Conservation (phyloP, 352 stramenopile genomes). For the Phytophthora cactorum region DNA sequence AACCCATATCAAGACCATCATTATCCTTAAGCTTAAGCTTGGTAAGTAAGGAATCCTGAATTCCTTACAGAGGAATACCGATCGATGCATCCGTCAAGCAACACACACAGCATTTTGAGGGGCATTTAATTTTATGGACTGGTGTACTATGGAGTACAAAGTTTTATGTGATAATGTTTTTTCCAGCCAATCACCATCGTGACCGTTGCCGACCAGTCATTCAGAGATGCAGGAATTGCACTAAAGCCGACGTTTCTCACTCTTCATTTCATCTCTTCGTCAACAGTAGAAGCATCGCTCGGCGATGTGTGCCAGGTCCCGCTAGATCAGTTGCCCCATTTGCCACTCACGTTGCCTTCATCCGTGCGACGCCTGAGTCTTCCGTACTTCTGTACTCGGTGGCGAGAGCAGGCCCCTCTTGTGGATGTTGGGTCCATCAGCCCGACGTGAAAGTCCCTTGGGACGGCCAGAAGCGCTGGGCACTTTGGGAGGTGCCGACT, state of each 20-base stretch:
- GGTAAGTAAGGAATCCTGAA: too few species aligned
- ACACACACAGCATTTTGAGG: background rate
- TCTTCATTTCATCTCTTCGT: conserved; percentile 14
- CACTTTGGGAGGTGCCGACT: conserved; percentile 64
- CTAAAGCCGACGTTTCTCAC: background rate
- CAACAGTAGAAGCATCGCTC: background rate
- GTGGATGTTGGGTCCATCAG: conserved; percentile 84
- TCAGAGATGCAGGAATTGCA: background rate
- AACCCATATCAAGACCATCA: too few species aligned
- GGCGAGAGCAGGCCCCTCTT: conserved; percentile 70
- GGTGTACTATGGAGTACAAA: background rate
- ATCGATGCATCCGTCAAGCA: too few species aligned
- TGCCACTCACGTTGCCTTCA: conserved; percentile 68
- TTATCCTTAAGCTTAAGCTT: too few species aligned
- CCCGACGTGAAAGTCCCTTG: conserved; percentile 73
- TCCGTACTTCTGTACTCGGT: conserved; percentile 54
- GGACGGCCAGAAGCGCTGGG: conserved; percentile 74
- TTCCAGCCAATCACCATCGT: conserved; percentile 12
- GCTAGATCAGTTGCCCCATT: conserved; percentile 44
- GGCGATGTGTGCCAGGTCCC: conserved; percentile 8
- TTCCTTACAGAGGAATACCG: too few species aligned
- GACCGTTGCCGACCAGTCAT: conserved; percentile 19
- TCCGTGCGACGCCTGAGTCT: conserved; percentile 64
- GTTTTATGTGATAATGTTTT: background rate
- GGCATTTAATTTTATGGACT: conserved; percentile 1